These are phyloP conservation scores for Phytophthora crassamura DNA, from an alignment of 352 stramenopile species.

Conservation along the genomic window DNA sequence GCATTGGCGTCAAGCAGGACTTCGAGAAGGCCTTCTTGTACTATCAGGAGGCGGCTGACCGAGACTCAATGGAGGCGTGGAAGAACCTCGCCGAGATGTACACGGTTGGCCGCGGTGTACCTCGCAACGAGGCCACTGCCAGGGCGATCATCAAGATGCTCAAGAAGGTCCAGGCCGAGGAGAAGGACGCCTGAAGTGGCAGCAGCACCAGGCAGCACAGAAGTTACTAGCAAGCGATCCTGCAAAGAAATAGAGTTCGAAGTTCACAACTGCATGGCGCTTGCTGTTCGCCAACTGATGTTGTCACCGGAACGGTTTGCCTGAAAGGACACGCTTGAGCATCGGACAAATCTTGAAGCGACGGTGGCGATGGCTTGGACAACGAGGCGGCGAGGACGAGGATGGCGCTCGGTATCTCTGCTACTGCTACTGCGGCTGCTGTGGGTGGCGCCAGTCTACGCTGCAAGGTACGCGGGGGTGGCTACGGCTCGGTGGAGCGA, in stretches of 20 bases:
- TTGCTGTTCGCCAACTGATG: too few relatives aligned
- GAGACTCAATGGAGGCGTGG: slow-evolving; percentile 86
- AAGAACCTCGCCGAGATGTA: slow-evolving; percentile 92
- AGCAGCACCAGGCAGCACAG: not conserved
- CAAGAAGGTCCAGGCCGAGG: slow-evolving; percentile 56
- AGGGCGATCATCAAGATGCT: slow-evolving; percentile 90
- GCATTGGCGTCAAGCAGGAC: slow-evolving; percentile 69
- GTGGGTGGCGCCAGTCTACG: slow-evolving; percentile 6
- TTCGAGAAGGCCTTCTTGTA: slow-evolving; percentile 86
- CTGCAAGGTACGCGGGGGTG: slow-evolving; percentile 21
- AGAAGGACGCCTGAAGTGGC: slow-evolving; percentile 23
- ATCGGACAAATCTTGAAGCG: slow-evolving; percentile 32
- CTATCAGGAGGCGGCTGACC: slow-evolving; percentile 87
- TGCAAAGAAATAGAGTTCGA: not conserved
- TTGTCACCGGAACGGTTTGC: not conserved
- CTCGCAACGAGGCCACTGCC: slow-evolving; percentile 79
- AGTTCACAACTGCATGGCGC: too few relatives aligned
- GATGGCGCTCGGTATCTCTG: not conserved
- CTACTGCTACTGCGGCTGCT: slow-evolving; percentile 18
- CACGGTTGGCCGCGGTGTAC: slow-evolving; percentile 72
- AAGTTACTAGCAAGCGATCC: not conserved
- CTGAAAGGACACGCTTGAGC: slow-evolving; percentile 19
- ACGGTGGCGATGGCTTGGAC: not conserved
- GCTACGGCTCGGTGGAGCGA: not conserved
- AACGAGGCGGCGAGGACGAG: slow-evolving; percentile 29